Evolutionary conservation across 2,329 filamentous ascomycete species (phyloP).

Genomic region (Chaetomium sp.): DNA sequence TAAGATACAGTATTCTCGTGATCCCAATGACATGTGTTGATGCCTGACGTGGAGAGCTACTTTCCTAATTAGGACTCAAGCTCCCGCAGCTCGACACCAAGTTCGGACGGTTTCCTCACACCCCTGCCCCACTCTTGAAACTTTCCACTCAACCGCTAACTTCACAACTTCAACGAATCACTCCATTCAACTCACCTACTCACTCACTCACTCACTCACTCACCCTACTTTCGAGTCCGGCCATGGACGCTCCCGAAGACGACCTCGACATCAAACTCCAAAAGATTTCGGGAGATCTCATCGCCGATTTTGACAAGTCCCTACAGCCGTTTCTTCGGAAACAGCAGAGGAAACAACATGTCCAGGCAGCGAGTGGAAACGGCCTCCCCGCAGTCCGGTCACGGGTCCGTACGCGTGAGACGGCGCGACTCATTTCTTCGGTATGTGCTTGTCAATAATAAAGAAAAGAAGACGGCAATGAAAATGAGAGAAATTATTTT

Average conservation of each 20-base stretch:
- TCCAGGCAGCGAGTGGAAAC: slow-evolving; percentile 16
- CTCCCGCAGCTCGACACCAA: neutral
- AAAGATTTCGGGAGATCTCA: slow-evolving; percentile 51
- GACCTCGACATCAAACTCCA: slow-evolving; percentile 58
- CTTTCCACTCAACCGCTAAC: neutral
- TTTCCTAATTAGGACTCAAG: neutral
- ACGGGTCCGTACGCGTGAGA: slow-evolving; percentile 20
- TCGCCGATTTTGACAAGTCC: slow-evolving; percentile 51
- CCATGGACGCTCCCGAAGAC: slow-evolving; percentile 55
- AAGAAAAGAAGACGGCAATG: neutral
- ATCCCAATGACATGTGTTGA: neutral
- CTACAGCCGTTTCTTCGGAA: slow-evolving; percentile 48
- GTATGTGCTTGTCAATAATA: slow-evolving; percentile 3
- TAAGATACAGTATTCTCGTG: neutral
- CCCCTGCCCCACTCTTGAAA: neutral
- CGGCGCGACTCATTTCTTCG: slow-evolving; percentile 19
- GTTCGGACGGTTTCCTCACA: neutral
- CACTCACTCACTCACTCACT: neutral
- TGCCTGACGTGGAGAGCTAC: slow-evolving; percentile 5
- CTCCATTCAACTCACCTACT: neutral
- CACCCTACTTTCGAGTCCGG: too few species aligned
- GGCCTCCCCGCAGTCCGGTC: slow-evolving; percentile 9
- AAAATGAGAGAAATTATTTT: neutral
- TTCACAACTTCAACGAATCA: neutral
- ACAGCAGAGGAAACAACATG: slow-evolving; percentile 27